Conservation (phyloP, 2,329 filamentous ascomycete genomes). For the Neopestalotiopsis rosae region DNA sequence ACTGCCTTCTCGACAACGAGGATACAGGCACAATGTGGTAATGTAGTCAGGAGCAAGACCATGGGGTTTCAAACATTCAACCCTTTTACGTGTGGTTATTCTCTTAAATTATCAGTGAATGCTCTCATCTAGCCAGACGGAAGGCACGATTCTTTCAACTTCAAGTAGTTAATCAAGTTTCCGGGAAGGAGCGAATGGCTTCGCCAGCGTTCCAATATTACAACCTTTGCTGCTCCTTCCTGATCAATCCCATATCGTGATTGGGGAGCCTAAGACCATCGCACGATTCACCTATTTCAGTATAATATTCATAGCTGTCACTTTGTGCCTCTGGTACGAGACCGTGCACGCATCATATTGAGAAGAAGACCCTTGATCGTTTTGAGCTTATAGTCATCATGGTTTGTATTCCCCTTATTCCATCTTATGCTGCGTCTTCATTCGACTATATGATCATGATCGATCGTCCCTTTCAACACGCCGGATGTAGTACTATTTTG, state of each 20-base stretch:
- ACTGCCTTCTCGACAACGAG: background rate
- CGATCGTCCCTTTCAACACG: no score
- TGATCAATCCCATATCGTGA: background rate
- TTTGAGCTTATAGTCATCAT: no score
- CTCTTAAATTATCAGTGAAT: background rate
- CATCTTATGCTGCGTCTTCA: no score
- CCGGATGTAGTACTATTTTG: no score
- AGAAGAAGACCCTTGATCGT: no score
- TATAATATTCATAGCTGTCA: no score
- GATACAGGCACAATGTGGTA: background rate
- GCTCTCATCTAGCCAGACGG: background rate
- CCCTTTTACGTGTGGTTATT: background rate
- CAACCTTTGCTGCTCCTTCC: background rate
- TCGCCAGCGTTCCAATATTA: background rate
- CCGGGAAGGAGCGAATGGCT: background rate
- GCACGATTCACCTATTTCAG: no score
- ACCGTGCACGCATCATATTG: no score
- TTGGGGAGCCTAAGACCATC: background rate
- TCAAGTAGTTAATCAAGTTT: background rate
- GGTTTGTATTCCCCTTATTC: no score
- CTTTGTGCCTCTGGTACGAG: no score
- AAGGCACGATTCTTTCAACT: background rate
- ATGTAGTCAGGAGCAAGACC: background rate
- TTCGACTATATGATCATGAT: no score
- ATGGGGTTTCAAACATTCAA: background rate